Evolutionary conservation across 2,329 filamentous ascomycete genomes (phyloP).

Genomic region (Epichloe festucae): DNA sequence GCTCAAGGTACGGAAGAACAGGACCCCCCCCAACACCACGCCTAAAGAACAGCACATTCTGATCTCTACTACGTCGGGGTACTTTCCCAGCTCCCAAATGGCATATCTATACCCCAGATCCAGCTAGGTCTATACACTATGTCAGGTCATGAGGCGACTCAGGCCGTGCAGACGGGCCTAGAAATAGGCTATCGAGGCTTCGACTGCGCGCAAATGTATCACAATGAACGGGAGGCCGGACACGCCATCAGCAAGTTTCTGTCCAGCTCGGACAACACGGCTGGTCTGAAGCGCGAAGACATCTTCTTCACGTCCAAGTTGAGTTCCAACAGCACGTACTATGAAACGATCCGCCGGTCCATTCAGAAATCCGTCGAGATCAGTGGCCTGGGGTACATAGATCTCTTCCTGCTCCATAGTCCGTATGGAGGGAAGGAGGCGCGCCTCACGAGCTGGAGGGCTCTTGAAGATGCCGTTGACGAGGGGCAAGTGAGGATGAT

Average conservation of each 20-base stretch:
- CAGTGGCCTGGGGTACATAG: conserved; percentile 60
- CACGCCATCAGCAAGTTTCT: conserved; percentile 49
- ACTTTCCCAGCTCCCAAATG: conserved; percentile 43
- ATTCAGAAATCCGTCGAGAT: conserved; percentile 53
- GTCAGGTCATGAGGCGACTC: conserved; percentile 44
- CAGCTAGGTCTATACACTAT: conserved; percentile 66
- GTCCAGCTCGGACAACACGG: conserved; percentile 30
- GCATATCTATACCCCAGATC: conserved; percentile 53
- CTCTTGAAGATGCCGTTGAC: too few species aligned
- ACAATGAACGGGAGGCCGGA: conserved; percentile 61
- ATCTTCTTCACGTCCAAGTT: conserved; percentile 75
- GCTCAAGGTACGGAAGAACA: too few species aligned
- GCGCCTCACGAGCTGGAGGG: too few species aligned
- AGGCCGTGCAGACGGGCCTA: conserved; percentile 45
- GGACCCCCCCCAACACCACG: too few species aligned
- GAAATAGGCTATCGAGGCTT: conserved; percentile 38
- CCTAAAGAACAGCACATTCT: too few species aligned
- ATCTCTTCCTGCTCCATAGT: conserved; percentile 67
- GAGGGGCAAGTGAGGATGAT: too few species aligned
- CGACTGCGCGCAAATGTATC: conserved; percentile 41
- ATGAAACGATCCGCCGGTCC: conserved; percentile 52
- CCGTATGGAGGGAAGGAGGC: conserved; percentile 57
- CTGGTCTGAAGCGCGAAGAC: conserved; percentile 48
- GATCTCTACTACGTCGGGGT: too few species aligned
- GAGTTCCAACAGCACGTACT: conserved; percentile 48